Percentiles rank a stretch among this genome's conserved stretches.
Evolutionary conservation across 129 eudicot genomes (phyloP).

Genomic region (Sambucus nigra): DNA sequence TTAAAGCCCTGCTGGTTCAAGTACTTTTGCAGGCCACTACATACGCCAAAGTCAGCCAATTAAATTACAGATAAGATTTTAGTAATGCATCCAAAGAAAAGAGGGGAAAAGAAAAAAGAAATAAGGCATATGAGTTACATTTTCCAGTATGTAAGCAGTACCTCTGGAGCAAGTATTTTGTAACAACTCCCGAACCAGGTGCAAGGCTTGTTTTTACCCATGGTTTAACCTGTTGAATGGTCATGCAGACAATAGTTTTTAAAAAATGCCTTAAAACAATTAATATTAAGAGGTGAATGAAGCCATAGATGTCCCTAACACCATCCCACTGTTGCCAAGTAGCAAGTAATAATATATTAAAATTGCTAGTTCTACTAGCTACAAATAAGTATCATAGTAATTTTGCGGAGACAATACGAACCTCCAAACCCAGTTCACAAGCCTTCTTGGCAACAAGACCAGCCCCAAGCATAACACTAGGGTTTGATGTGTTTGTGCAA

Average conservation of each 20-base stretch:
- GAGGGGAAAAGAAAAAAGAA: not conserved
- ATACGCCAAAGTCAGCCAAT: not conserved
- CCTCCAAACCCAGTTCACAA: slow-evolving; percentile 92
- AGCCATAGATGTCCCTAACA: not conserved
- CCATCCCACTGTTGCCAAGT: not conserved
- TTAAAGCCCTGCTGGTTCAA: slow-evolving; percentile 88
- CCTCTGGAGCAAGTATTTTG: slow-evolving; percentile 87
- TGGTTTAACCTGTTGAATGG: slow-evolving; percentile 51
- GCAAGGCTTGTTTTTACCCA: slow-evolving; percentile 99
- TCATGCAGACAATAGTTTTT: not conserved
- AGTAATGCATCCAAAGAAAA: too few relatives aligned
- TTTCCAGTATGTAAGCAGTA: slow-evolving; percentile 6
- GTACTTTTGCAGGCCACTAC: slow-evolving; percentile 89
- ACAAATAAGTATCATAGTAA: not conserved
- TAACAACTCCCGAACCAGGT: slow-evolving; percentile 99
- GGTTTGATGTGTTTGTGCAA: slow-evolving; percentile 97
- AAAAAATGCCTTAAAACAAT: not conserved
- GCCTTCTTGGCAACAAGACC: slow-evolving; percentile 99
- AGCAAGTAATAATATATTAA: not conserved
- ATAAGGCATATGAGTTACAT: not conserved
- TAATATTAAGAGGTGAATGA: not conserved
- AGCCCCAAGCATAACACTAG: slow-evolving; percentile 99
- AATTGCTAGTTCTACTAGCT: too few relatives aligned
- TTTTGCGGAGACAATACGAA: slow-evolving; percentile 11
- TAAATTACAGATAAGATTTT: not conserved